Conservation (phyloP, 192 early-diverging fungal species). For the Piromyces finnis region DNA sequence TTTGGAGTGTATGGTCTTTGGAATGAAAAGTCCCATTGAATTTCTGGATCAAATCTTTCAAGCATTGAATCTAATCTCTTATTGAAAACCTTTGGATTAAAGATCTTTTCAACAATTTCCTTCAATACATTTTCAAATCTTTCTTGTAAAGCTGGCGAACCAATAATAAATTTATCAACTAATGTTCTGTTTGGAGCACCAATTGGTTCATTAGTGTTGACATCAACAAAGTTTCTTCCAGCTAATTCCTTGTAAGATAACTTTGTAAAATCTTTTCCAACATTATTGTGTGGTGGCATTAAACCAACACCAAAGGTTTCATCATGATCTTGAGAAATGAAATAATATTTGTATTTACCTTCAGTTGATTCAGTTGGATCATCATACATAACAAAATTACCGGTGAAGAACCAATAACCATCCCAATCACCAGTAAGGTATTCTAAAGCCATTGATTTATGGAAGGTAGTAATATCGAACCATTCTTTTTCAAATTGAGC, state of each 20-base stretch:
- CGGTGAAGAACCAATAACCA: neutral
- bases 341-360: neutral
- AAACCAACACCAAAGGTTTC: neutral
- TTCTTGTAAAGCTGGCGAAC: neutral
- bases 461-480: neutral
- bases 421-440: neutral
- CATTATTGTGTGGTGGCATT: neutral
- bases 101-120: no score
- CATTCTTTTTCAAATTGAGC: neutral
- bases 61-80: no score
- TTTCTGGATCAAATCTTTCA: no score
- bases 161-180: neutral
- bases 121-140: neutral
- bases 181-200: neutral
- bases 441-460: neutral
- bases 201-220: neutral
- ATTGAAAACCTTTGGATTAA: no score
- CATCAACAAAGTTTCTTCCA: neutral
- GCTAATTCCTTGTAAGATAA: neutral
- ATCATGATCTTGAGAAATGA: neutral
- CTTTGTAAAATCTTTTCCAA: neutral
- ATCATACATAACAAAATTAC: neutral
- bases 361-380: neutral
- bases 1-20: no score
- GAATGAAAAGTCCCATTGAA: no score